phyloP scores from a whole-genome alignment of 345 rosid species.

The Dovyalis caffra region DNA sequence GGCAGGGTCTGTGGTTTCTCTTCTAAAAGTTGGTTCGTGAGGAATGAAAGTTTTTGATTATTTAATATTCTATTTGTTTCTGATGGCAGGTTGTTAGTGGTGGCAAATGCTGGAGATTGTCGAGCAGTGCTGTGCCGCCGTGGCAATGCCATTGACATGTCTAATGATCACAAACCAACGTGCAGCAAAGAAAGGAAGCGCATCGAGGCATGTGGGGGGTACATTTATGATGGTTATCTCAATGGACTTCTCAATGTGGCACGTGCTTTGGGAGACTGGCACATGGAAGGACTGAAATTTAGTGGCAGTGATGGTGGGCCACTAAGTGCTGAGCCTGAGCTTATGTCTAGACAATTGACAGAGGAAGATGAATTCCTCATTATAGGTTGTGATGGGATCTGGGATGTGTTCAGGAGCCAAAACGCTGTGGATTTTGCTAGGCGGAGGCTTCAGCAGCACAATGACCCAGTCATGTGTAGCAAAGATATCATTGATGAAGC shows the following conservation, averaged over 20 bases:
- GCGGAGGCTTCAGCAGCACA: slow-evolving; percentile 78
- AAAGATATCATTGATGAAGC: slow-evolving; percentile 82
- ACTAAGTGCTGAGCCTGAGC: slow-evolving; percentile 82
- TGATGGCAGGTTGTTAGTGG: slow-evolving; percentile 59
- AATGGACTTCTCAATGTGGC: slow-evolving; percentile 80
- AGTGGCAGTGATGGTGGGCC: slow-evolving; percentile 57
- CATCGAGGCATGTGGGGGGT: slow-evolving; percentile 77
- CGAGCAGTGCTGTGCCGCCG: slow-evolving; percentile 77
- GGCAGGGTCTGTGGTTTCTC: background rate
- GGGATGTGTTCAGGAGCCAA: slow-evolving; percentile 91
- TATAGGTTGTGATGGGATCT: slow-evolving; percentile 83
- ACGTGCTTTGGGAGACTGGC: slow-evolving; percentile 94
- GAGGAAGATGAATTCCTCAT: slow-evolving; percentile 84
- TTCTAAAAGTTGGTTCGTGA: background rate
- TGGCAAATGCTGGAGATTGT: slow-evolving; percentile 93
- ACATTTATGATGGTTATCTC: slow-evolving; percentile 63
- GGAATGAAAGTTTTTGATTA: background rate
- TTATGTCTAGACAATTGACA: slow-evolving; percentile 47
- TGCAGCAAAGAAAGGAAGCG: slow-evolving; percentile 59
- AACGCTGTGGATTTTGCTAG: slow-evolving; percentile 89
- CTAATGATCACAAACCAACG: slow-evolving; percentile 82
- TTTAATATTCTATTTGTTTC: slow-evolving; percentile 5
- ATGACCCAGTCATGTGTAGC: slow-evolving; percentile 69
- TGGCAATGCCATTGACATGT: slow-evolving; percentile 84
- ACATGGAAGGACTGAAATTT: slow-evolving; percentile 80